Base-by-base conservation (phyloP, 805 yeast species). In the Schwanniomyces vanrijiae region DNA sequence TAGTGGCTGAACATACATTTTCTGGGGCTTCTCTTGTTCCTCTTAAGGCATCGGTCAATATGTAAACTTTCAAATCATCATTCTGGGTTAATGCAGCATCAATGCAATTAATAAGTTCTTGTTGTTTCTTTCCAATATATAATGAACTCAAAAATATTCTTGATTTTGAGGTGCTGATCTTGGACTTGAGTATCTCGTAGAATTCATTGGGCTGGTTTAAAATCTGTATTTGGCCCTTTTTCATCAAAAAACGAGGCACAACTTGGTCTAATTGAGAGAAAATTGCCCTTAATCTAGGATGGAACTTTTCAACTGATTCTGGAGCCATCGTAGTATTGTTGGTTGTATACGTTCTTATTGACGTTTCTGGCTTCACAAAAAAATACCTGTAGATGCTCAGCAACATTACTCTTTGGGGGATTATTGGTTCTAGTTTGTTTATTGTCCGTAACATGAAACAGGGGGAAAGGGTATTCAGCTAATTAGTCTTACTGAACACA, bases 21-120 rank as follows among this genome's bases (percentile, higher is more conserved):
- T 78, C 68, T 0, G 99, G 98, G 1, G 90, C 84, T 59, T 94
- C 99, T 54, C 99, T 78, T 0, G 98, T 92, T 0, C 97, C 96
- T 55, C 99, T 69, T 40, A 94, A 74, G 10, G 91, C 96, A 66
- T 94, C 99, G 5, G 91, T 77, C 44, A 94, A 71, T 21, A 94
- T 82, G 48, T 78, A 80, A 1, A 94, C 87, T 54, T 80, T 76
- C 49, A 94, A 73, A 20, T 81, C 68, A 2, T 83, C 78, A 50
- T 88, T 89, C 2, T 60, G 56, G 1, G 60, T 55, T 54, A 94
- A 64, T 0, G 96, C 91, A 5, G 69, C 63, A 11, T 77, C 76
- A 3, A 94, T 53, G 50, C 85, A 78, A 6, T 76, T 73, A 11
- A 91, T 73, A 21, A 94, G 76, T 49, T 92, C 98, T 42, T 77